A percentile compares a stretch with the other conserved stretches of the same genome.
Evolutionary conservation across 495 filamentous ascomycete genomes (phyloP).

Genomic region (Parmelia sp.): DNA sequence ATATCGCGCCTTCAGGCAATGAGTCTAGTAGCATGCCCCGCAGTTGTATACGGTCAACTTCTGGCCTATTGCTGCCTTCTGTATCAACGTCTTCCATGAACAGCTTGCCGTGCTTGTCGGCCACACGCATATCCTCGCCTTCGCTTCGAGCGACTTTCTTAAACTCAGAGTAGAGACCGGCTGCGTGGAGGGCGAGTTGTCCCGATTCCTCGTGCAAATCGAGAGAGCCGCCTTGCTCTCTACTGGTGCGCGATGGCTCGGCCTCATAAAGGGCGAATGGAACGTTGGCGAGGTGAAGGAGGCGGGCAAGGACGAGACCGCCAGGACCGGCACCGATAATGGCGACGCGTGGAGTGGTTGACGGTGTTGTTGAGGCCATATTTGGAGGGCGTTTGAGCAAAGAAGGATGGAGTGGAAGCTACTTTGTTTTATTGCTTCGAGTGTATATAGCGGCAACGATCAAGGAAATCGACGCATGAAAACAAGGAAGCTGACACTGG

Average conservation of each 20-base stretch:
- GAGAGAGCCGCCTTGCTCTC: slow-evolving; percentile 47
- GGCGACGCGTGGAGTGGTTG: slow-evolving; percentile 33
- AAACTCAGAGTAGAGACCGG: slow-evolving; percentile 44
- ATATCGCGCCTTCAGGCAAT: slow-evolving; percentile 26
- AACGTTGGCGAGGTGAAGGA: slow-evolving; percentile 38
- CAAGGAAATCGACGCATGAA: no score
- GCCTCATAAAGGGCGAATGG: slow-evolving; percentile 41
- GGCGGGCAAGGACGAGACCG: slow-evolving; percentile 49
- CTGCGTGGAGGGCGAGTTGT: slow-evolving; percentile 43
- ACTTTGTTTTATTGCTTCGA: not conserved
- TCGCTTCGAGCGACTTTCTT: slow-evolving; percentile 17
- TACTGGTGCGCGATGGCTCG: slow-evolving; percentile 34
- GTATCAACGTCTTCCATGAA: slow-evolving; percentile 23
- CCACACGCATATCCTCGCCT: slow-evolving; percentile 23
- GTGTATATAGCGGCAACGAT: no score
- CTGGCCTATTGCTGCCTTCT: slow-evolving; percentile 30
- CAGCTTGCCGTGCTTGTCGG: slow-evolving; percentile 29
- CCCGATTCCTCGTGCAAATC: slow-evolving; percentile 50
- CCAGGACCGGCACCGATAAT: slow-evolving; percentile 53
- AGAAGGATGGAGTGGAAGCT: not conserved
- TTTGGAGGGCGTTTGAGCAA: not conserved
- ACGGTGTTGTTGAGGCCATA: slow-evolving; percentile 10
- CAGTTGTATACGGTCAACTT: slow-evolving; percentile 31
- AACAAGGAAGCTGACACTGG: not conserved
- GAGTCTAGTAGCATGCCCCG: slow-evolving; percentile 30